phyloP scores from a whole-genome alignment of 2,329 filamentous ascomycete genomes.

The Tolypocladium sp. region DNA sequence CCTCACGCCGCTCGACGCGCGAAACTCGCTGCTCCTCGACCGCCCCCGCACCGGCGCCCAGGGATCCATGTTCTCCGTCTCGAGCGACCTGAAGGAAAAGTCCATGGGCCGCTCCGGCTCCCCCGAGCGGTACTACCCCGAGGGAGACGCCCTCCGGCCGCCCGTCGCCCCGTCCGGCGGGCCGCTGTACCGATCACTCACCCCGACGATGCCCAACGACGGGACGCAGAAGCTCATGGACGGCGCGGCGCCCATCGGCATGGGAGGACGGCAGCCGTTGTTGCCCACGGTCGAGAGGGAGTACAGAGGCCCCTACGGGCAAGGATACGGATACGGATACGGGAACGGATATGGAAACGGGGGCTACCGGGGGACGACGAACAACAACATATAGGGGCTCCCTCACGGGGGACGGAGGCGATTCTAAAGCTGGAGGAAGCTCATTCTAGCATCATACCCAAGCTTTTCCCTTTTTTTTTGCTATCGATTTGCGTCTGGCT shows the following conservation, averaged over 20 bases:
- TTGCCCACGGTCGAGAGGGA: neutral
- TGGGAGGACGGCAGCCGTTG: constrained; percentile 9
- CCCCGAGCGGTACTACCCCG: constrained; percentile 21
- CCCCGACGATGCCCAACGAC: constrained; percentile 22
- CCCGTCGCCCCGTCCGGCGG: constrained; percentile 15
- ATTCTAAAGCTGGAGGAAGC: neutral
- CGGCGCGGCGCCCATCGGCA: constrained; percentile 29
- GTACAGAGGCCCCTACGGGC: constrained; percentile 7
- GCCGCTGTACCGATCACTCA: constrained; percentile 26
- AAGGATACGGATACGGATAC: constrained; percentile 8
- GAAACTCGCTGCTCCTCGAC: constrained; percentile 75
- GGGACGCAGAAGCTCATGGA: constrained; percentile 28
- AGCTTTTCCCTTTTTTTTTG: neutral
- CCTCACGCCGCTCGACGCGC: constrained; percentile 78
- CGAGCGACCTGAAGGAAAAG: constrained; percentile 27
- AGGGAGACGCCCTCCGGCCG: constrained; percentile 11
- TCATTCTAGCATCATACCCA: constrained; percentile 1
- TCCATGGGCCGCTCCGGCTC: constrained; percentile 19
- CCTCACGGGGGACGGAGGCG: neutral
- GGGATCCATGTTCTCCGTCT: constrained; percentile 33
- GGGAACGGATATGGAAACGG: constrained; percentile 10
- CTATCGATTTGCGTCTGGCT: neutral
- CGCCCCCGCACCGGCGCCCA: constrained; percentile 26
- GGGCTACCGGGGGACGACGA: constrained; percentile 6
- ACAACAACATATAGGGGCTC: neutral